These are phyloP conservation scores for Capronia epimyces DNA, from an alignment of 2,329 filamentous ascomycete species.

Conservation along the genomic window DNA sequence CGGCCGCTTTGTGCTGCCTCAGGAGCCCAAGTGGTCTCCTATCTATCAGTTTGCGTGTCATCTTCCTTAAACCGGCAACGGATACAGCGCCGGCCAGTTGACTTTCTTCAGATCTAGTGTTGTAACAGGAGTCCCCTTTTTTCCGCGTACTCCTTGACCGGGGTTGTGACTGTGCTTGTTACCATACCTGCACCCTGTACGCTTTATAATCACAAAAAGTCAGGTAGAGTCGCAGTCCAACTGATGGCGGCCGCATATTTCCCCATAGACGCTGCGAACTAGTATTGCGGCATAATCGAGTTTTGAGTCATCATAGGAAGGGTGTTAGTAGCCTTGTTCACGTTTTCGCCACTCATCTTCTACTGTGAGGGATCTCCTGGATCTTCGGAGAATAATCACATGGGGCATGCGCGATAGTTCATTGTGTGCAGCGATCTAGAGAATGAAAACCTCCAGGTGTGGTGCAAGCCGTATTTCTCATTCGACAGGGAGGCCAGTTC, in stretches of 20 bases:
- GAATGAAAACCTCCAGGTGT: not conserved
- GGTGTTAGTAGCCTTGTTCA: too few relatives aligned
- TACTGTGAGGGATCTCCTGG: too few relatives aligned
- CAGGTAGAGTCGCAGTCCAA: too few relatives aligned
- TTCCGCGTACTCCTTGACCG: not conserved
- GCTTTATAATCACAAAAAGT: too few relatives aligned
- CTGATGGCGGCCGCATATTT: too few relatives aligned
- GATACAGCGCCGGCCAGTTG: not conserved
- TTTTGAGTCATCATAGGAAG: too few relatives aligned
- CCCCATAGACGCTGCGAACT: too few relatives aligned
- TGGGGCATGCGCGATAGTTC: not conserved
- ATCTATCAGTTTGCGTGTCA: not conserved
- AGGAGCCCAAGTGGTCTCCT: not conserved
- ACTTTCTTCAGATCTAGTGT: not conserved
- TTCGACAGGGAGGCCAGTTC: not conserved
- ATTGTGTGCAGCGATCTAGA: too few relatives aligned
- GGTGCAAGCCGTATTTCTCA: slow-evolving; percentile 5
- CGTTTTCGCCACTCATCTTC: too few relatives aligned
- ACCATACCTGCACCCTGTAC: too few relatives aligned
- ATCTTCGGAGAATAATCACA: not conserved
- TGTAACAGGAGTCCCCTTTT: not conserved
- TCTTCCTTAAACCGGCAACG: not conserved
- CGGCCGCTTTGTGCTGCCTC: not conserved
- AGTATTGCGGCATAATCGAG: too few relatives aligned
- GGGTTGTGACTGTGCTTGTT: not conserved